Evolutionary conservation across 129 eudicot genomes (phyloP), one percentile per base, ranked within the genome.

Genomic region (Tagetes patula): DNA sequence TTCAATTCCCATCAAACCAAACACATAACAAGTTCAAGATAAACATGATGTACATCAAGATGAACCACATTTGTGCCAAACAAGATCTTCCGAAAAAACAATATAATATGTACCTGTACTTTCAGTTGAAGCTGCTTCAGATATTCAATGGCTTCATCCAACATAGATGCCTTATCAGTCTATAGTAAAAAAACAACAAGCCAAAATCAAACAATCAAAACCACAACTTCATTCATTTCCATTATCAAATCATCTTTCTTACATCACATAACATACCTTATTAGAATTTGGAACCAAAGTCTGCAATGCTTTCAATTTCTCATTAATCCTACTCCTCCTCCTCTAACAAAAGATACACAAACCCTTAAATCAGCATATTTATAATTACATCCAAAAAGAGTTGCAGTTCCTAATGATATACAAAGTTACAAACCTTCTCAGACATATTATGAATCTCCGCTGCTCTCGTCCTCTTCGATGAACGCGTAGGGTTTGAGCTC

Each of bases 151-250:
- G 96, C 99, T 81, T 95, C 99, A 82, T 95, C 99, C 83, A 95
- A 80, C 99, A 90, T 95, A 34, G 99, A 95, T 37, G 99, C 97
- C 87, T 90, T 95, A 79, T 95, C 97, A 12, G 99, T 95, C 97
- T 95, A 75, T 36, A 32, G 56, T 11, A 71, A 54, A 75, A 75
- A 64, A 75, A 5, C 20, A 68, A 76, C 49, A 47, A 14, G 67
- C 7, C 62, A 69, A 75, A 53, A 33, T 78, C 20, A 72, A 71
- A 39, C 38, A 3, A 61, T 46, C 12, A 43, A 37, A 72, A 8
- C 70, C 27, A 77, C 33, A 49, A 43, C 2, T 6, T 31, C 31
- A 64, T 41, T 1, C 36, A 13, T 43, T 14, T 9, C 6, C 48
- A 54, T 43, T 49, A 70, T n/a, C 11, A 77, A 47, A 59, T 1